A percentile compares a stretch with the other conserved stretches of the same genome.
phyloP scores from a whole-genome alignment of 371 early-diverging fungal genomes.

The Mortierella polycephala region DNA sequence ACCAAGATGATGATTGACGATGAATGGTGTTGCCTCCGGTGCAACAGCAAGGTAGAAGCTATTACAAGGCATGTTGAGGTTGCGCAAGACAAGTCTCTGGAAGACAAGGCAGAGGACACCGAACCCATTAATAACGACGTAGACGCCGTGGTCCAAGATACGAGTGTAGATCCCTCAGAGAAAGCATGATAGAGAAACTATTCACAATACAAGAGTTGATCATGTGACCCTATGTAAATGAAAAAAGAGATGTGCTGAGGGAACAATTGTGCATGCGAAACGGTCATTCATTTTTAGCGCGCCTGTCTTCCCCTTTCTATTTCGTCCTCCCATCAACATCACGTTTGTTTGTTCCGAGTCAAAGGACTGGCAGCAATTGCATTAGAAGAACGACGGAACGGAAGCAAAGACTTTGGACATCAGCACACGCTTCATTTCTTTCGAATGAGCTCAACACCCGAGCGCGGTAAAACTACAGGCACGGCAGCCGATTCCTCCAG shows the following conservation, averaged over 20 bases:
- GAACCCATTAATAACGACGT: too few species aligned
- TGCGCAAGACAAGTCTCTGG: slow-evolving; percentile 36
- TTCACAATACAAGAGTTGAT: slow-evolving; percentile 1
- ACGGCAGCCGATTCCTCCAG: slow-evolving; percentile 8
- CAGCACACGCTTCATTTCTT: background rate
- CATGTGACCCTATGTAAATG: slow-evolving; percentile 5
- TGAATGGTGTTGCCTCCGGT: slow-evolving; percentile 83
- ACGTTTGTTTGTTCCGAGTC: background rate
- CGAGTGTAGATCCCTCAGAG: background rate
- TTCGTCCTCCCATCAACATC: background rate
- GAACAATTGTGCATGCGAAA: background rate
- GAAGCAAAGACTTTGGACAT: background rate
- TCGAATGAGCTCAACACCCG: slow-evolving; percentile 33
- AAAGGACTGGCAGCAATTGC: background rate
- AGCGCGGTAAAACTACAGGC: slow-evolving; percentile 15
- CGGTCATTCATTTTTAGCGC: background rate
- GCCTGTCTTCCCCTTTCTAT: background rate
- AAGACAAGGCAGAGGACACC: slow-evolving; percentile 10
- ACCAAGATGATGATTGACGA: slow-evolving; percentile 77
- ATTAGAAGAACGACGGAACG: too few species aligned
- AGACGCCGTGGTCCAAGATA: background rate
- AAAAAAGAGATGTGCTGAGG: background rate
- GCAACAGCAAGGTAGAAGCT: slow-evolving; percentile 71
- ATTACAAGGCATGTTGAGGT: slow-evolving; percentile 55
- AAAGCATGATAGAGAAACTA: background rate